Conservation (phyloP, 768 basidiomycete genomes). For the Omphalotus guepiniiformis region DNA sequence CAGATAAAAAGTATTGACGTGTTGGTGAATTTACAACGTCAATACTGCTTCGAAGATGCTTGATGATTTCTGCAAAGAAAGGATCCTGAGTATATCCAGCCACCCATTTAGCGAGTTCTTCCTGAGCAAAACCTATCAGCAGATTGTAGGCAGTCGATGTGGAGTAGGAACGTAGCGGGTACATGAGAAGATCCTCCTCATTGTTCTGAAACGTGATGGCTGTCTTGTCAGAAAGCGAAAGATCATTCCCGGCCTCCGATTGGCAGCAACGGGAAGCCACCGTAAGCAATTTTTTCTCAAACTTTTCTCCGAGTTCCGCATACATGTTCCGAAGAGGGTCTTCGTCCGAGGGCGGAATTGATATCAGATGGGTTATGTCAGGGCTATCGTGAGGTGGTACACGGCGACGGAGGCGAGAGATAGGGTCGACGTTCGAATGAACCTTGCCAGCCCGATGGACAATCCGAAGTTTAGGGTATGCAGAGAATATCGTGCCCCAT, state of each 20-base stretch:
- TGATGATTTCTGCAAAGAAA: not conserved
- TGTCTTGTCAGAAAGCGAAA: too few relatives aligned
- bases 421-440: conserved; percentile 3
- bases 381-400: conserved; percentile 3
- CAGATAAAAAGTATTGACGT: not conserved
- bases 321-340: not conserved
- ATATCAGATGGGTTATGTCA: not conserved
- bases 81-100: not conserved
- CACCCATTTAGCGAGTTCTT: not conserved
- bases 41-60: not conserved
- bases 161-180: too few relatives aligned
- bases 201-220: too few relatives aligned
- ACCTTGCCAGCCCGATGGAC: not conserved
- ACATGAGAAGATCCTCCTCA: too few relatives aligned
- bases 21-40: not conserved
- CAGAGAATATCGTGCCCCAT: conserved; percentile 23
- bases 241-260: too few relatives aligned
- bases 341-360: not conserved
- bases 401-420: not conserved
- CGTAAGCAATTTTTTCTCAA: conserved; percentile 1
- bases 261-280: not conserved
- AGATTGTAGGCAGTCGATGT: not conserved
- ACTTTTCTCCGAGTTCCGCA: not conserved
- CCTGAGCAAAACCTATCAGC: not conserved
- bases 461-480: conserved; percentile 16